Base-by-base conservation (phyloP, 768 basidiomycete genomes). In the Rubroboletus satanas region DNA sequence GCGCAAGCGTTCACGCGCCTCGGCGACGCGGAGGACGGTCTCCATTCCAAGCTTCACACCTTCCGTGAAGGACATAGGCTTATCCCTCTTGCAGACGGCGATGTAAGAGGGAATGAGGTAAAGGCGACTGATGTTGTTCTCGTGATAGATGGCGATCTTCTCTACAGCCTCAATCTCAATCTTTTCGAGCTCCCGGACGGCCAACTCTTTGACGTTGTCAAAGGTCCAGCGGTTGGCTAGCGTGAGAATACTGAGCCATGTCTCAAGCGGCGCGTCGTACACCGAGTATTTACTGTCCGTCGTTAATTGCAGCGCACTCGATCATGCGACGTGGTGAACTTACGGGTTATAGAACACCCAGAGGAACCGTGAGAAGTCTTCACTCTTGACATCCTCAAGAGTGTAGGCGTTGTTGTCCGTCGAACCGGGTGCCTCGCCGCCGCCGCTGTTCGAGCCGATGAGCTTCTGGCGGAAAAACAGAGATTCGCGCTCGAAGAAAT, bases 291-390 rank as follows among this genome's bases (percentile, higher is more conserved):
- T 69, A 5, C 73, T 74, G 54, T 28, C 41, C 33, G 45, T 18
- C 35, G 52, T 56, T 4, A 52, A 17, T 38, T 29, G 36, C 32
- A 29, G 23, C 33, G 10, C 2, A 51, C 10, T 11, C 18, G 18
- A 48, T 18, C 7, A n/a, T 1, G 33, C 10, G 36, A 48, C 15
- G 18, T 17, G 32, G 18, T 31, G 7, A 35, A 73, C 81, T 51
- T 56, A 85, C 85, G 76, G 73, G 49, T 84, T 83, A 49, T 87
- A 87, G 46, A 86, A 83, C 0, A 85, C 76, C 80, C 80, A 85
- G 0, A 84, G 66, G 44, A 86, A 79, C 0, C 77, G 76, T 15
- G 77, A 73, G 50, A 85, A 83, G 21, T 84, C 82, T 5, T 72
- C 68, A 0, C 74, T 71, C 26, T 73, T 75, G 10, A 75, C 71